Base-by-base conservation (phyloP, 345 rosid genomes). In the Ceriops tagal region DNA sequence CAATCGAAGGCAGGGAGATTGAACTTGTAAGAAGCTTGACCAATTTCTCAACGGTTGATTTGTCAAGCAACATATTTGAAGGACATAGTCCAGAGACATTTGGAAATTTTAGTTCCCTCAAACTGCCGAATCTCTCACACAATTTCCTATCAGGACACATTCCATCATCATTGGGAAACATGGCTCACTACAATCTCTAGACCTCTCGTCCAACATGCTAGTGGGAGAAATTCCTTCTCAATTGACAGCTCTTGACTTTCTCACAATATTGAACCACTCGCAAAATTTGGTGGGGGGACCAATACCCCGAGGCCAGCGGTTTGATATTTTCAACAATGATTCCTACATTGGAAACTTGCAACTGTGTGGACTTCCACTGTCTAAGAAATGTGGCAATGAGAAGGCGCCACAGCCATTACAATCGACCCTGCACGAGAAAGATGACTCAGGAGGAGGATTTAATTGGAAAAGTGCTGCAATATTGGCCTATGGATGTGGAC, bases 41-140 rank as follows among this genome's bases (percentile, higher is more conserved):
- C 1, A 0, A 31, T 0, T 58, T 80, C 19, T 22, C 68, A 0
- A 53, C 39, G 26, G 20, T 82, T 37, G 75, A 82, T 57, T 46
- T 82, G 1, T 77, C 81, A n/a, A 10, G n/a, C 19, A 77, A 79
- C 65, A 37, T 46, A 18, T 79, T 82, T 53, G 37, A 37, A 16
- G 80, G 78, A 10, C 16, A 32, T 15, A 74, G 74, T 67, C 73
- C 77, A 1, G 32, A 73, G 4, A 32, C 16, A 4, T 9, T 82
- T 35, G 80, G 78, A 37, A 32, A 53, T 26, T 71, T 81, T 6
- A 11, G 7, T 6, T 58, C 61, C 5, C 80, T 75, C 5, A 72
- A 30, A 52, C 66, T 43, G 31, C 72, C 77, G 26, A 73, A 80
- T 49, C 60, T 81, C 34, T 77, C 83, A 39, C 64, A 65, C 9